Conservation (phyloP, 1,284 basidiomycete genomes). For the Moesziomyces antarcticus region DNA sequence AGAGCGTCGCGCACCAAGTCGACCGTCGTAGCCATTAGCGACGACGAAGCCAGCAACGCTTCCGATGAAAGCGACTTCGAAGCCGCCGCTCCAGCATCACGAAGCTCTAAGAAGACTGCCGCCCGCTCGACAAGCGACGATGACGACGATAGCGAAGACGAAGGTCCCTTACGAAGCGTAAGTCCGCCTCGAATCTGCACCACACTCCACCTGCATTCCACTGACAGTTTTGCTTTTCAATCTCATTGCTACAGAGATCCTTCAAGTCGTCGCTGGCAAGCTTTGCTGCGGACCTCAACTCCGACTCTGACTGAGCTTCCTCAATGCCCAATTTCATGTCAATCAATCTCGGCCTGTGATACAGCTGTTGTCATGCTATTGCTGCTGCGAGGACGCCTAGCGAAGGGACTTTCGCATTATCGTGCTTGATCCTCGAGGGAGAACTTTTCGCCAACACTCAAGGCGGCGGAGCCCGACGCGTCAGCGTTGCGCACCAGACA, state of each 20-base stretch:
- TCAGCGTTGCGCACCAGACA: too few species aligned
- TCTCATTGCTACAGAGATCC: conserved; percentile 10
- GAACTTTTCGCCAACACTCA: too few species aligned
- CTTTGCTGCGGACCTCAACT: conserved; percentile 47
- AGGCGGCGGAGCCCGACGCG: too few species aligned
- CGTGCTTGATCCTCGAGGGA: too few species aligned
- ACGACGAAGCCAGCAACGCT: neutral
- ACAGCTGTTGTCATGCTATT: too few species aligned
- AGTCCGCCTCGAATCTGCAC: neutral
- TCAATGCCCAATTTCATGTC: neutral
- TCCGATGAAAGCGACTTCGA: conserved; percentile 22
- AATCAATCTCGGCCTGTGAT: too few species aligned
- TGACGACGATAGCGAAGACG: conserved; percentile 30
- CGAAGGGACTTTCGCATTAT: too few species aligned
- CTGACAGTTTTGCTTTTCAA: neutral
- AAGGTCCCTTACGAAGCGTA: conserved; percentile 26
- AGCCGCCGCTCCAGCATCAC: neutral
- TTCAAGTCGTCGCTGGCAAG: conserved; percentile 47
- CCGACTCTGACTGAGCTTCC: conserved; percentile 29
- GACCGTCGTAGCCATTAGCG: neutral
- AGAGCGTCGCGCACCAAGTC: neutral
- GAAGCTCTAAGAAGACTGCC: neutral
- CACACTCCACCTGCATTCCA: neutral
- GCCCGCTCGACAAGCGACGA: conserved; percentile 1
- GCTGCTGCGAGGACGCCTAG: too few species aligned